phyloP scores from a whole-genome alignment of 1,284 basidiomycete species.

The Ceratobasidium theobromae region DNA sequence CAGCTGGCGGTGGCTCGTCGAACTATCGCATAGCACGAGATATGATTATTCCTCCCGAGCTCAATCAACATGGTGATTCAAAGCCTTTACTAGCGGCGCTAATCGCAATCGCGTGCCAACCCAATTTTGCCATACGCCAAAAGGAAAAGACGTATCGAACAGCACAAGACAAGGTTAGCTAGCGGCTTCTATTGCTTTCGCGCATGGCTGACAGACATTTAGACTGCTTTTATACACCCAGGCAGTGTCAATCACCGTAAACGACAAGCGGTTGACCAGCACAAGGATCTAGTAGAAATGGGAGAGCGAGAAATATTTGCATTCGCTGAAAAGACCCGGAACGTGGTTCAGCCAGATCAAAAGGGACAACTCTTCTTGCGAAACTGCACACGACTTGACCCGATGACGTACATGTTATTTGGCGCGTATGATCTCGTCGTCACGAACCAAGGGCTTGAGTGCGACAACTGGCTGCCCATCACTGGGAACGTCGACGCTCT shows the following conservation, averaged over 20 bases:
- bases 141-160: constrained; percentile 76
- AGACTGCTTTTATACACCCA: constrained; percentile 78
- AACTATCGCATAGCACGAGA: constrained; percentile 38
- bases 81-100: constrained; percentile 82
- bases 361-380: constrained; percentile 72
- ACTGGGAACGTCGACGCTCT: constrained; percentile 75
- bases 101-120: constrained; percentile 84
- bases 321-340: constrained; percentile 83
- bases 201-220: constrained; percentile 33
- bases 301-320: constrained; percentile 65
- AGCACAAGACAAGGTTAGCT: constrained; percentile 78
- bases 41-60: constrained; percentile 57
- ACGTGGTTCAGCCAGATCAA: constrained; percentile 63
- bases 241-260: constrained; percentile 85
- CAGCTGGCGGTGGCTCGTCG: constrained; percentile 56
- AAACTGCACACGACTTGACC: constrained; percentile 84
- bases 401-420: constrained; percentile 89
- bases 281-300: constrained; percentile 43
- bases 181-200: constrained; percentile 10
- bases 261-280: constrained; percentile 42
- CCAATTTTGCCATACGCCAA: constrained; percentile 90
- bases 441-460: constrained; percentile 71
- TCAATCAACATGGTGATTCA: constrained; percentile 77
- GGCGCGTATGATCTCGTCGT: constrained; percentile 80
- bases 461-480: constrained; percentile 90